phyloP scores from a whole-genome alignment of 2,329 filamentous ascomycete genomes.

The Fusarium sp. region DNA sequence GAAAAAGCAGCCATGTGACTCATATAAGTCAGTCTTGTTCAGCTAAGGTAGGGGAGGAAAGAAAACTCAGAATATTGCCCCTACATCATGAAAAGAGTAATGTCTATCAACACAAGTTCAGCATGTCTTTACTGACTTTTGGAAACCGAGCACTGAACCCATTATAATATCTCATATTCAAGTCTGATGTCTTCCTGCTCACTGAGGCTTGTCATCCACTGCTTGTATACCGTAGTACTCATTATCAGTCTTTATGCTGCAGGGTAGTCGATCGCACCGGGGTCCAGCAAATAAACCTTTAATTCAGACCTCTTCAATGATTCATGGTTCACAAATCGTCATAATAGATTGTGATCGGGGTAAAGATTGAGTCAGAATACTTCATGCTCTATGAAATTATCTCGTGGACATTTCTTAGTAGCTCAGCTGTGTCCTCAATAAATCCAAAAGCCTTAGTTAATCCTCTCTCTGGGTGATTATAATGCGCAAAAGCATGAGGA shows the following conservation, averaged over 20 bases:
- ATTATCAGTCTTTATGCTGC: not conserved
- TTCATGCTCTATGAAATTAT: too few relatives aligned
- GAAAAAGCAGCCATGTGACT: not conserved
- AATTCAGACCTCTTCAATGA: too few relatives aligned
- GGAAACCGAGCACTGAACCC: too few relatives aligned
- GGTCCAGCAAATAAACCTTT: not conserved
- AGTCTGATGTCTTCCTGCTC: not conserved
- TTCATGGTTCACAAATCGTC: not conserved
- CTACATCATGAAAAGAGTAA: fast-evolving
- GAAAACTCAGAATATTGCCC: not conserved
- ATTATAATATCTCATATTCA: not conserved
- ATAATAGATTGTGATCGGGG: not conserved
- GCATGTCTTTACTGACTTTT: too few relatives aligned
- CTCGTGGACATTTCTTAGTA: not conserved
- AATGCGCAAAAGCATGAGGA: not conserved
- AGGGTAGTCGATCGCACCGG: not conserved
- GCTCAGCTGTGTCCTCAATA: not conserved
- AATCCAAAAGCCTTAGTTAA: not conserved
- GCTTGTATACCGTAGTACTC: not conserved
- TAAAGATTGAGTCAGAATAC: not conserved
- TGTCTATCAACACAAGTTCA: too few relatives aligned
- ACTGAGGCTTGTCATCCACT: not conserved
- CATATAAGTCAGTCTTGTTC: not conserved
- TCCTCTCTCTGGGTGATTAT: not conserved
- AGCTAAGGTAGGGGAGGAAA: not conserved